phyloP scores from a whole-genome alignment of 306 rosid genomes.

The Styphnolobium japonicum region DNA sequence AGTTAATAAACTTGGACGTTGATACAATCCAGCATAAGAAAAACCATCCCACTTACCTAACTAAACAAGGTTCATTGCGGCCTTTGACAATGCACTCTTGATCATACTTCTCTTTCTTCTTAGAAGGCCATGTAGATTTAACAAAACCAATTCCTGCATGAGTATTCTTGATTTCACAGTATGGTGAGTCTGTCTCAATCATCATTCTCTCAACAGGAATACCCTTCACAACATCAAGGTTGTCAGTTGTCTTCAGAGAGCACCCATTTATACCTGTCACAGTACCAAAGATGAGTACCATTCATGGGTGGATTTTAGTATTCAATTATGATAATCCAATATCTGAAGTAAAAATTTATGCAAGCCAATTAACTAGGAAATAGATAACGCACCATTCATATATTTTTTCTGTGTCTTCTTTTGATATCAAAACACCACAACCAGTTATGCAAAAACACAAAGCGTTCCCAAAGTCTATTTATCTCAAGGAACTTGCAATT shows the following conservation, averaged over 20 bases:
- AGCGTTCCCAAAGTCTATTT: neutral
- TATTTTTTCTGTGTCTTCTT: neutral
- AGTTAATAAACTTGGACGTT: neutral
- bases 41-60: constrained; percentile 49
- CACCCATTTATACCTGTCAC: constrained; percentile 87
- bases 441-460: neutral
- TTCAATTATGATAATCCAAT: constrained; percentile 9
- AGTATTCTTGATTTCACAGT: constrained; percentile 90
- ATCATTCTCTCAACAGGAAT: constrained; percentile 84
- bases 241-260: constrained; percentile 77
- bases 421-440: constrained; percentile 1
- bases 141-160: constrained; percentile 84
- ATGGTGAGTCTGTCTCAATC: constrained; percentile 96
- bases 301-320: constrained; percentile 10
- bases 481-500: constrained; percentile 2
- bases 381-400: neutral
- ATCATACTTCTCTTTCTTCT: constrained; percentile 92
- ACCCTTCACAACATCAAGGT: constrained; percentile 73
- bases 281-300: constrained; percentile 16
- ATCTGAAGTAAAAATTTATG: constrained; percentile 8
- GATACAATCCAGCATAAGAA: neutral
- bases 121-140: constrained; percentile 77
- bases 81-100: constrained; percentile 74
- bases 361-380: neutral
- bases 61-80: constrained; percentile 94